Base-by-base conservation (phyloP, 1,284 basidiomycete genomes). In the Volvariella surrecta region DNA sequence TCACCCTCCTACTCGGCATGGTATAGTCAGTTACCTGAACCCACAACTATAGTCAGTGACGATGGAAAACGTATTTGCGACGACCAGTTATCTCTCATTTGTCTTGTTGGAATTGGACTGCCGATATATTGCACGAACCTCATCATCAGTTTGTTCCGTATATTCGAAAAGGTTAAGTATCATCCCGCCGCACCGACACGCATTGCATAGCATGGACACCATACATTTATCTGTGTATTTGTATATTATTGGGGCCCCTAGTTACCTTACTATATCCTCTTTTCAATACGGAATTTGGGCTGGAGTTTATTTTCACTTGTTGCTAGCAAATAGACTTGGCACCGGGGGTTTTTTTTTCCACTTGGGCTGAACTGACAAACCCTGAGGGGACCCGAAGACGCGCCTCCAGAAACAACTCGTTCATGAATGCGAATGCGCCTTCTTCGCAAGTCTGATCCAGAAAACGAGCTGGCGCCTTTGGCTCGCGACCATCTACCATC, bases 151-250 rank as follows among this genome's bases (percentile, higher is more conserved):
- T 69, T 92, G n/a, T 91, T 82, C 62, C 70, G 89, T 49, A 89
- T 92, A 48, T 89, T 92, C 52, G 83, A 89, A 59, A 90, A 90
- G 64, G 84, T 91, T 49, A 89, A 89, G 62, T 79, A 69, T 50
- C 67, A 64, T 40, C 62, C 63, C 28, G 55, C 52, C 19, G 50
- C 50, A 17, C 44, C 48, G 32, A 37, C 48, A 38, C 49, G 45
- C 30, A 28, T 28, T 28, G 47, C 39, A 43, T 41, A 50, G 10
- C 44, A 45, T 48, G 24, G 40, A 31, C 42, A 30, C 16, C 40
- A 39, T 17, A 19, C 34, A 19, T n/a, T 4, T 35, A n/a, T n/a
- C n/a, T 28, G 24, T 28, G 24, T 40, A 18, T 17, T 10, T 22
- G 37, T 13, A 16, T 39, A 44, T 40, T 19, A 40, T 32, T 16